Percentiles rank a stretch among this genome's conserved stretches.
Conservation (phyloP, 345 rosid species). For the Eutrema yunnanense region DNA sequence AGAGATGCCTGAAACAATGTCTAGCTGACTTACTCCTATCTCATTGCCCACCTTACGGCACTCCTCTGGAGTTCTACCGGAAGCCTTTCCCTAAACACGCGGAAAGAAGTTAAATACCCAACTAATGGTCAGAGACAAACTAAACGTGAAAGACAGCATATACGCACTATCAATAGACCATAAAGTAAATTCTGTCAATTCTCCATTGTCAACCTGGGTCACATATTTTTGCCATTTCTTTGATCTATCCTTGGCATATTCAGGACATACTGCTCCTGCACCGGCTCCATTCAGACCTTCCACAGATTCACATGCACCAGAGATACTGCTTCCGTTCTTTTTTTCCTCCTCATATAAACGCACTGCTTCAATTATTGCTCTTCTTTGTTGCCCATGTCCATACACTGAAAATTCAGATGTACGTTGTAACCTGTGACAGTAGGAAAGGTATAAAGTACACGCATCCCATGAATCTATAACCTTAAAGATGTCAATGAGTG, state of each 20-base stretch:
- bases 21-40: constrained; percentile 59
- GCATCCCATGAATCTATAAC: background rate
- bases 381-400: constrained; percentile 91
- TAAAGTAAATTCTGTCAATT: background rate
- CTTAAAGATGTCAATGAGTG: background rate
- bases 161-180: background rate
- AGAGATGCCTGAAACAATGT: constrained; percentile 14
- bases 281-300: constrained; percentile 31
- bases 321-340: constrained; percentile 21
- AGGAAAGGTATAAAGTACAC: constrained; percentile 6
- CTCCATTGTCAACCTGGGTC: constrained; percentile 52
- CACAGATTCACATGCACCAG: constrained; percentile 32
- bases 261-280: constrained; percentile 35
- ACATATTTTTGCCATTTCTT: constrained; percentile 93
- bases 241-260: constrained; percentile 63
- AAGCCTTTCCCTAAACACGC: constrained; percentile 77
- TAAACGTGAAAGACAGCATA: background rate
- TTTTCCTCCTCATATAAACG: constrained; percentile 66
- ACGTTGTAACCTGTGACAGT: constrained; percentile 60
- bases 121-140: background rate
- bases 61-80: constrained; percentile 66
- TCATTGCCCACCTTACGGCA: constrained; percentile 58
- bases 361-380: constrained; percentile 89
- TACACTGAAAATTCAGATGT: constrained; percentile 79
- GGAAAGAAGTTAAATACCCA: constrained; percentile 1